Base-by-base conservation (phyloP, 1,284 basidiomycete genomes). In the Sporisorium graminicola region DNA sequence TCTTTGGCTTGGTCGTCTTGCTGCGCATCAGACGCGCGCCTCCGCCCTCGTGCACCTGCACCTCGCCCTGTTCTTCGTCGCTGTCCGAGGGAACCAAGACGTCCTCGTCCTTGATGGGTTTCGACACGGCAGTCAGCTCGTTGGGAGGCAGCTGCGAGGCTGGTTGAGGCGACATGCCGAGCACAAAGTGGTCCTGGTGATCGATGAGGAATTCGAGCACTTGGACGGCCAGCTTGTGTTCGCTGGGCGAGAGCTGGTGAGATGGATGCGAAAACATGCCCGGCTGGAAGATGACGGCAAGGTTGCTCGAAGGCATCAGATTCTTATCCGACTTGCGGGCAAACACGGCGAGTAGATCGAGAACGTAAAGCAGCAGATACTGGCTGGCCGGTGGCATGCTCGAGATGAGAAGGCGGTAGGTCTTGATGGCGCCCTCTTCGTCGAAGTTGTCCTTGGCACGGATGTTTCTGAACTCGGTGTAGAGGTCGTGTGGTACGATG, bases 181-280 rank as follows among this genome's bases (percentile, higher is more conserved):
- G 74, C 33, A 85, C 81, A 55, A 85, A 85, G 37, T 79, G 72
- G 61, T 84, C 82, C 54, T 85, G 83, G 60, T 85, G 80, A 27
- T 90, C 92, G 80, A 99, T 98, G 62, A 99, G 88, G 86, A 98
- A 98, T 84, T 98, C 94, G 60, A 99, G 89, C 47, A 98, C 95
- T 69, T 90, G 89, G 85, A 98, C 95, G 64, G 92, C 94, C 7
- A 94, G 88, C 27, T 90, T 90, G 86, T 96, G 94, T 83, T 97
- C 94, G 49, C 79, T 72, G 0, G 83, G 80, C 6, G 82, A 85
- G 46, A 81, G 82, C 49, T 77, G 54, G 84, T 97, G 94, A 24
- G 89, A 87, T 0, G 93, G 94, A 83, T 95, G 94, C 16, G 93
- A 93, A 66, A 99, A 91, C 24, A 85, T 83, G 35, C 82, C 81